Conservation (phyloP, 345 rosid species). For the Cochlearia excelsa region DNA sequence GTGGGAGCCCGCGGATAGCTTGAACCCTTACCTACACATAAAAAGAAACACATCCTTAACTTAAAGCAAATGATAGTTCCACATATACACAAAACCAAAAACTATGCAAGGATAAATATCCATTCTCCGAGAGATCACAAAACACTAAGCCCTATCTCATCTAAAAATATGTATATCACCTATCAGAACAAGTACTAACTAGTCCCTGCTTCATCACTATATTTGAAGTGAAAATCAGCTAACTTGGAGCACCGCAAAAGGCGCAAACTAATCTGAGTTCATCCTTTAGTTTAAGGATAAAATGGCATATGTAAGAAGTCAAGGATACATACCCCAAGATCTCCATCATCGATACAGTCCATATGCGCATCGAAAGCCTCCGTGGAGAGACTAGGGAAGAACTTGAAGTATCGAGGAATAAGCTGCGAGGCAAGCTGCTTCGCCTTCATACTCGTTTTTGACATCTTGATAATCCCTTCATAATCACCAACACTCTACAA, state of each 20-base stretch:
- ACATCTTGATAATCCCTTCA: slow-evolving; percentile 74
- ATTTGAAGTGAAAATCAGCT: not conserved
- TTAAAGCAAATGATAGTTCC: too few relatives aligned
- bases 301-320: not conserved
- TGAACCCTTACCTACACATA: slow-evolving; percentile 89
- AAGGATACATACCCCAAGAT: slow-evolving; percentile 64
- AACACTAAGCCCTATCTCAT: not conserved
- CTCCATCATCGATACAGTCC: slow-evolving; percentile 91
- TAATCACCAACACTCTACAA: slow-evolving; percentile 77
- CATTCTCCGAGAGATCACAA: slow-evolving; percentile 1
- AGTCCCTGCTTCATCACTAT: not conserved
- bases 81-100: too few relatives aligned
- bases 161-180: not conserved
- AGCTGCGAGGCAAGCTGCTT: slow-evolving; percentile 97
- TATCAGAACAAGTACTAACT: too few relatives aligned
- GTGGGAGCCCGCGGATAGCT: slow-evolving; percentile 92
- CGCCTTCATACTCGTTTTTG: slow-evolving; percentile 75
- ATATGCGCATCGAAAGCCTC: slow-evolving; percentile 74
- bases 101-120: not conserved
- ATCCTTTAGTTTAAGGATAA: not conserved
- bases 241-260: slow-evolving; percentile 2
- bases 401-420: slow-evolving; percentile 95
- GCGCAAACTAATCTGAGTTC: not conserved
- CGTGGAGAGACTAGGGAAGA: slow-evolving; percentile 71
- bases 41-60: slow-evolving; percentile 2